A percentile compares a stretch with the other conserved stretches of the same genome.
These are phyloP conservation scores for Phytophthora hibernalis DNA, from an alignment of 352 stramenopile genomes.

Conservation along the genomic window DNA sequence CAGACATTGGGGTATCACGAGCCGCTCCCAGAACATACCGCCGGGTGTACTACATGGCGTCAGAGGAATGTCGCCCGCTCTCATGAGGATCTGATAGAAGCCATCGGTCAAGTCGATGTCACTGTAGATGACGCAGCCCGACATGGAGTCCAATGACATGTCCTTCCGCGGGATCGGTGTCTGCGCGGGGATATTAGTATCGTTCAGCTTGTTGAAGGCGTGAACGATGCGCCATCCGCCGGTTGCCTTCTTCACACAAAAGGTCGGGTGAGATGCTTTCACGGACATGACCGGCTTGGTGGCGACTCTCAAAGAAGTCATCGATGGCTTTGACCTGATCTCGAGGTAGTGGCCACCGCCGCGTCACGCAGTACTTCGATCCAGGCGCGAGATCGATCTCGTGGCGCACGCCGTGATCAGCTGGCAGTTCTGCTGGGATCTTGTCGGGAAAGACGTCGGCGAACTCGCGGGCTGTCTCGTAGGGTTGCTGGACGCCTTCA, in stretches of 20 bases:
- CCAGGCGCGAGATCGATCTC: constrained; percentile 39
- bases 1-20: no score
- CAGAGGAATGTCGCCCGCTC: no score
- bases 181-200: constrained; percentile 26
- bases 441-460: no score
- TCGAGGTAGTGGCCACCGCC: constrained; percentile 36
- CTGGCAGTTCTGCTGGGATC: no score
- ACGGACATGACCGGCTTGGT: constrained; percentile 10
- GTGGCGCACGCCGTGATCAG: constrained; percentile 24
- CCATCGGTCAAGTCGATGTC: no score
- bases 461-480: no score
- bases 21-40: no score
- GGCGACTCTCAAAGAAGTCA: constrained; percentile 27
- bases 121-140: constrained; percentile 38
- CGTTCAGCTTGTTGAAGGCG: no score
- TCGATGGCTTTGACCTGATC: constrained; percentile 38
- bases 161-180: constrained; percentile 43
- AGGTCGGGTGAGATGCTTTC: constrained; percentile 31
- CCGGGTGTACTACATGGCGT: no score
- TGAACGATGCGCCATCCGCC: no score
- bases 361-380: constrained; percentile 39
- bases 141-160: constrained; percentile 34
- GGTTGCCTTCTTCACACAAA: constrained; percentile 53
- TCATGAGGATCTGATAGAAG: no score
- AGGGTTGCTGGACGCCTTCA: no score